These are phyloP conservation scores for Marchantia paleacea DNA, from an alignment of 225 moss, liverwort and hornwort species.

Conservation along the genomic window DNA sequence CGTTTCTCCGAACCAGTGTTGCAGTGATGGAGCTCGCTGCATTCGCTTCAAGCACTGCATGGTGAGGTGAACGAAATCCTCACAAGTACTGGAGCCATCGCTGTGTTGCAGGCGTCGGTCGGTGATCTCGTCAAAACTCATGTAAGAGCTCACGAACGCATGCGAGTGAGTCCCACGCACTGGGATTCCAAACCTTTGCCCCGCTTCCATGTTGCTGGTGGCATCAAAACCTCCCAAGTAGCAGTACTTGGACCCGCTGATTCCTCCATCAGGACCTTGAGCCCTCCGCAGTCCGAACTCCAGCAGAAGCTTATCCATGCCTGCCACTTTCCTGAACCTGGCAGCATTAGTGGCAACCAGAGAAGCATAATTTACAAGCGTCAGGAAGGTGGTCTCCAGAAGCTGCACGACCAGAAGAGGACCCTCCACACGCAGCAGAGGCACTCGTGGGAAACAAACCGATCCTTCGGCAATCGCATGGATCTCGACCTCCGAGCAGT, in stretches of 20 bases:
- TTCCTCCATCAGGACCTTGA: slow-evolving; percentile 95
- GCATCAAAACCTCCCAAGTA: slow-evolving; percentile 92
- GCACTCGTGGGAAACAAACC: slow-evolving; percentile 78
- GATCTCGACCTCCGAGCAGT: slow-evolving; percentile 79
- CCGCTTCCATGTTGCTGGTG: slow-evolving; percentile 90
- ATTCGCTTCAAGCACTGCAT: slow-evolving; percentile 56
- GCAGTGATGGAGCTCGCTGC: slow-evolving; percentile 58
- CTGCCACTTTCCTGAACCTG: slow-evolving; percentile 71
- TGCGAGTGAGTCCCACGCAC: slow-evolving; percentile 93
- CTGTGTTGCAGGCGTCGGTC: slow-evolving; percentile 55
- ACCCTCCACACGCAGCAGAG: slow-evolving; percentile 79
- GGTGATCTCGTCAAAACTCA: slow-evolving; percentile 91
- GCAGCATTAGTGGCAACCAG: slow-evolving; percentile 85
- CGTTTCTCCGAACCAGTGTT: slow-evolving; percentile 59
- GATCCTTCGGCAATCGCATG: slow-evolving; percentile 92
- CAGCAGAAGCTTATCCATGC: slow-evolving; percentile 64
- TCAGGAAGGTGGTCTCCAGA: slow-evolving; percentile 84
- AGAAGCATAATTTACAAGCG: slow-evolving; percentile 77
- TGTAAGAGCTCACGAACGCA: slow-evolving; percentile 89
- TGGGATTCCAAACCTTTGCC: slow-evolving; percentile 78
- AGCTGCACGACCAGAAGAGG: slow-evolving; percentile 79
- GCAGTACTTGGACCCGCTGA: slow-evolving; percentile 89
- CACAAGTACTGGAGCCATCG: slow-evolving; percentile 50
- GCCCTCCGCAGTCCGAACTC: slow-evolving; percentile 86
- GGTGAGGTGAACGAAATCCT: slow-evolving; percentile 79